Evolutionary conservation across 1,284 basidiomycete species (phyloP), one percentile per base, ranked within the genome.

Genomic region (Rhodotorula sp.): DNA sequence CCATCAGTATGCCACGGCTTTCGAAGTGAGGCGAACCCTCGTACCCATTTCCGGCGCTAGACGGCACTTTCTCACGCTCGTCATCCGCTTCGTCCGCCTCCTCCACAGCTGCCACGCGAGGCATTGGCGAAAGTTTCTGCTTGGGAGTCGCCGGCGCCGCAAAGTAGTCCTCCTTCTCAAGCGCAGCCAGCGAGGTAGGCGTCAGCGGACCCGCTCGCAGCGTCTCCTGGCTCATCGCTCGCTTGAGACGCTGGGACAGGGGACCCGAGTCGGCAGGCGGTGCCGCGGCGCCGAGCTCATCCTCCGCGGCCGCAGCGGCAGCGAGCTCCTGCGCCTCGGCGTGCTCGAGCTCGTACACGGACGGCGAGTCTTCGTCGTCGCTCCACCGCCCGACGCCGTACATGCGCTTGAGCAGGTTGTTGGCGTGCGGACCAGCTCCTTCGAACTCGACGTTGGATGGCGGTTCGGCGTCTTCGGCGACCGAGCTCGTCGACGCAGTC

Each of bases 381-480:
- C 54, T 67, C 42, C 59, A 48, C 23, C 59, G 59, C 9, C 68
- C 71, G 12, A 68, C 56, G 7, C 73, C 75, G 53, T 76, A 76
- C 70, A 76, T 73, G 21, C 69, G 49, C 46, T 66, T 64, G 54
- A 77, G 45, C 25, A 77, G 45, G 2, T 53, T 57, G 50, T 73
- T 71, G 5, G 74, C 71, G 27, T 70, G 66, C 21, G 71, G 69
- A 1, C 73, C 73, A 3, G 73, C 71, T 14, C 71, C 73, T 25
- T 77, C 73, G 50, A 77, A 74, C 56, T 73, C 71, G 52, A 68
- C 57, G 16, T 56, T 45, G n/a, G 52, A 62, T 34, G 62, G 57
- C 23, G 63, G n/a, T 52, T 60, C 52, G 42, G 50, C 16, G 41
- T 50, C 56, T 12, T 53, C 64, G 16, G 23, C 50, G 16, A 60